Evolutionary conservation across 495 filamentous ascomycete species (phyloP).

Genomic region (Geoglossum glabrum): DNA sequence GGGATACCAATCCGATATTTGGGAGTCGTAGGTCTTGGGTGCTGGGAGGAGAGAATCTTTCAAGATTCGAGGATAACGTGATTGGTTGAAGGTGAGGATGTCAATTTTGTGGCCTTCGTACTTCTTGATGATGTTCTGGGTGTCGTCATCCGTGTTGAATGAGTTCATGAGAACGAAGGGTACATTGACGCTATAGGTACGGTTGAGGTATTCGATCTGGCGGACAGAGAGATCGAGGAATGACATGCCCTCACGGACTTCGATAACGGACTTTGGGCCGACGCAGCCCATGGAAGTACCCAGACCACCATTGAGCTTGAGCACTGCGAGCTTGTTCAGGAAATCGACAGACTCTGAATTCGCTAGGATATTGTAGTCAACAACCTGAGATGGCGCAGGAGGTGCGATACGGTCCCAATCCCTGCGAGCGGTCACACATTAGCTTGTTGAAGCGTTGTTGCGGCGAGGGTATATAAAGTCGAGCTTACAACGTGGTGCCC

Average conservation of each 20-base stretch:
- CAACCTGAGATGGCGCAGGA: conserved; percentile 75
- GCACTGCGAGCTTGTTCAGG: conserved; percentile 91
- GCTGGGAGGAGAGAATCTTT: conserved; percentile 96
- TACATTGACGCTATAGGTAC: conserved; percentile 90
- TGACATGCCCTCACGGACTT: conserved; percentile 99
- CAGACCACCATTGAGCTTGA: conserved; percentile 98
- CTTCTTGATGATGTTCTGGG: conserved; percentile 98
- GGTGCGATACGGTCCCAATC: conserved; percentile 94
- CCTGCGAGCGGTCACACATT: conserved; percentile 17
- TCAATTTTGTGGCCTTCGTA: conserved; percentile 99
- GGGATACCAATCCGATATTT: conserved; percentile 95
- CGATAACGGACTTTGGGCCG: conserved; percentile 97
- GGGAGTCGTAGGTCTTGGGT: conserved; percentile 72
- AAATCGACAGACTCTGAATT: conserved; percentile 77
- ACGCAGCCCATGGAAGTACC: conserved; percentile 99
- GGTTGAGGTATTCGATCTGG: conserved; percentile 98
- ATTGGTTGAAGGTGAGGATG: conserved; percentile 99
- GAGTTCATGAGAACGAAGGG: conserved; percentile 99
- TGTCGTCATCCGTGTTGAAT: conserved; percentile 99
- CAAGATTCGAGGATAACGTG: conserved; percentile 85
- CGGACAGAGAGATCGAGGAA: conserved; percentile 98
- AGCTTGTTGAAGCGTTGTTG: not conserved
- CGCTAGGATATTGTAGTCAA: conserved; percentile 73
- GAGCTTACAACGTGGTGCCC: conserved; percentile 58
- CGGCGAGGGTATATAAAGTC: not conserved